Evolutionary conservation across 768 basidiomycete genomes (phyloP), one percentile per base, ranked within the genome.

Genomic region (Boletus rubroflammeus): DNA sequence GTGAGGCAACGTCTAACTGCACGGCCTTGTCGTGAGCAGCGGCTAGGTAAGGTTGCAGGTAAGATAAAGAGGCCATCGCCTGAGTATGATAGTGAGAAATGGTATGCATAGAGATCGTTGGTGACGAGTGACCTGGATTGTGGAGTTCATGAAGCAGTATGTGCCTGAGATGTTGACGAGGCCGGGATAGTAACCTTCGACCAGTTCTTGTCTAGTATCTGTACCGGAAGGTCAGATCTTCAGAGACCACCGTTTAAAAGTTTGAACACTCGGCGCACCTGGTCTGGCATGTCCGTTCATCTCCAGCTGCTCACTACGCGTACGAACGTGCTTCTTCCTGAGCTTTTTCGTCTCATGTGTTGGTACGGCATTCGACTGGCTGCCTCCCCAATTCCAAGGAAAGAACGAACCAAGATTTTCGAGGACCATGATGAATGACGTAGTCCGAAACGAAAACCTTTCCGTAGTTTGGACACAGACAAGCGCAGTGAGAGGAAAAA

Each of bases 141-240:
- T 93, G 13, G 96, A 94, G 68, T 98, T 96, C 85, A 98, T 90
- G 76, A 97, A 98, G 67, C 96, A 98, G 60, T 96, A 90, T 48
- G 93, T 96, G 11, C 95, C 95, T 9, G 93, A 95, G 35, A 95
- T 87, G 64, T 98, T 98, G 66, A 97, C 89, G 47, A 98, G 85
- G 0, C 95, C 95, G 2, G 94, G 89, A 70, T 91, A 97, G 62
- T 84, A 79, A 21, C 78, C 76, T 15, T 78, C 65, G 31, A 40
- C 43, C 15, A 39, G 40, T 28, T 61, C 69, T 43, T 65, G 65
- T 56, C 63, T 69, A 42, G 53, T 34, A 21, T 64, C 68, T 70
- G 48, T 25, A 40, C 25, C 6, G 21, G 41, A 46, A 40, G 23
- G 57, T 14, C 36, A 38, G 36, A 19, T 19, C 17, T 17, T 59